Base-by-base conservation (phyloP, 352 stramenopile species). In the Phytophthora pluvialis region DNA sequence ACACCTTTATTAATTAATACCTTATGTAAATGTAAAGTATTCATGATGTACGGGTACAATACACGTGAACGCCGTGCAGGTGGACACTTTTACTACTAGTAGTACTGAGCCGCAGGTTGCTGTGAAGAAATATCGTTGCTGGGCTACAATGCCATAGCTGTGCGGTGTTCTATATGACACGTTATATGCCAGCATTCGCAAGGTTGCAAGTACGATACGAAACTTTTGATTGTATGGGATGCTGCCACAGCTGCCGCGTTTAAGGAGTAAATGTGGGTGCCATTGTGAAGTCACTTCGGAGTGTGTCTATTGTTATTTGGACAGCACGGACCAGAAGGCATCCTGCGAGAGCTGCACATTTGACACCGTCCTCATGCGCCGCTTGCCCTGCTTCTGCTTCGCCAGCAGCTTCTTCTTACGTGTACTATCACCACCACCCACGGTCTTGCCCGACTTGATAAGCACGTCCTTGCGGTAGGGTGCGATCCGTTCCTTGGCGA, bases 301-400 rank as follows among this genome's bases (percentile, higher is more conserved):
- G 21, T 49, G n/a, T 5, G 39, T 71, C 38, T 62, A 64, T 70
- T 67, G 46, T 66, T 93, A 93, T 70, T 91, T 95, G 67, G 85
- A 93, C 32, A 99, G 70, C 49, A 99, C 97, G 25, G 97, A 98
- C 91, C 98, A 98, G 74, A 99, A 99, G 15, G 97, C 97, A 54
- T 97, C 97, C 76, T 99, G 98, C 48, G 90, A 98, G 38, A 99
- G 83, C 64, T 96, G 83, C 4, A 99, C 97, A 61, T 98, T 98
- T 7, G 97, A 94, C 44, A 98, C 88, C 12, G 93, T 97, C 79
- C 99, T 98, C 79, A 98, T 96, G 56, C 94, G 93, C 60, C 98
- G 97, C 83, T 99, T 99, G 61, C 98, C 98, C 56, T 97, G 81
- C 73, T 99, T 99, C 75, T 99, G 98, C 80, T 99, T 99, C 64